A percentile compares a stretch with the other conserved stretches of the same genome.
phyloP scores from a whole-genome alignment of 1,139 yeast species.

The Pichia sp. region DNA sequence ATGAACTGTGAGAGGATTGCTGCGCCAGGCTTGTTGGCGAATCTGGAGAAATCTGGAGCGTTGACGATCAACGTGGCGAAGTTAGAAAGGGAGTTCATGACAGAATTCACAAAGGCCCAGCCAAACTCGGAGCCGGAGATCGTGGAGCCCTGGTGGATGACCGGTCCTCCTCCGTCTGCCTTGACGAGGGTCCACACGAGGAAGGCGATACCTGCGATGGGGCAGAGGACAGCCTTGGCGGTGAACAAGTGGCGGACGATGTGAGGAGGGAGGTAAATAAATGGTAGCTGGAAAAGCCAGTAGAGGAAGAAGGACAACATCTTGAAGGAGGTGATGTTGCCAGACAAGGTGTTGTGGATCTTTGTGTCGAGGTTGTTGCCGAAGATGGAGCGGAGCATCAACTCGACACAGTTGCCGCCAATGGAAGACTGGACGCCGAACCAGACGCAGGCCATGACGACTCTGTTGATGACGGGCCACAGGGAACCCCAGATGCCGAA shows the following conservation, averaged over 20 bases:
- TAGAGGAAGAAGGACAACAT: conserved; percentile 73
- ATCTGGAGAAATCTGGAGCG: conserved; percentile 87
- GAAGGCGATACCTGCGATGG: conserved; percentile 76
- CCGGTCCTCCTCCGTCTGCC: conserved; percentile 72
- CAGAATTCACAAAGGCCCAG: conserved; percentile 79
- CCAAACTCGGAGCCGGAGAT: conserved; percentile 59
- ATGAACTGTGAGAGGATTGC: conserved; percentile 53
- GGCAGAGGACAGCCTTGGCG: conserved; percentile 69
- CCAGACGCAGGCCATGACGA: conserved; percentile 82
- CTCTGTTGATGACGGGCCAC: conserved; percentile 79
- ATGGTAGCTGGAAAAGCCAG: conserved; percentile 74
- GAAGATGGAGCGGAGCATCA: conserved; percentile 66
- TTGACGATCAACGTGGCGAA: conserved; percentile 84
- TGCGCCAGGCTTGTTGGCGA: conserved; percentile 54
- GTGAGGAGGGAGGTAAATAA: conserved; percentile 78
- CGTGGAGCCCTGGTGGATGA: conserved; percentile 48
- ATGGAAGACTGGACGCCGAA: conserved; percentile 78
- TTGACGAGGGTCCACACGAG: conserved; percentile 76
- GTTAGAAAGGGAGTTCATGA: conserved; percentile 77
- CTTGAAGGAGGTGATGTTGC: conserved; percentile 58
- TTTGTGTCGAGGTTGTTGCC: conserved; percentile 52
- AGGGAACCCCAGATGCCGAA: conserved; percentile 76
- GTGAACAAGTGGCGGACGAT: conserved; percentile 78
- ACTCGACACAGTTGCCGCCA: conserved; percentile 77
- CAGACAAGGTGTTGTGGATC: conserved; percentile 42